Percentiles rank a stretch among this genome's conserved stretches.
These are phyloP conservation scores for Pythium sp. DNA, from an alignment of 352 stramenopile species.

Conservation along the genomic window DNA sequence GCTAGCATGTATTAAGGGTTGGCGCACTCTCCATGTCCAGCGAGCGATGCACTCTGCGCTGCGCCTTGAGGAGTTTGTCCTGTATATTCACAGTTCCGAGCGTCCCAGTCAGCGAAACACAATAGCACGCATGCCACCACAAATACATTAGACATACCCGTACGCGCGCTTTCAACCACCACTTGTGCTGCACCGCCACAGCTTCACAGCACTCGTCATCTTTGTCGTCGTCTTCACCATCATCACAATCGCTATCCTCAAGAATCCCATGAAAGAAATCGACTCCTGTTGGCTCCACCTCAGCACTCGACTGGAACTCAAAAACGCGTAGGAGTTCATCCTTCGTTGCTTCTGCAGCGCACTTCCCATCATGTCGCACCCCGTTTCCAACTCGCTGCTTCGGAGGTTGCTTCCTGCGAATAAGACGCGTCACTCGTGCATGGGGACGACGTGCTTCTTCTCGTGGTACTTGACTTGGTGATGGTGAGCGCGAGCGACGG, in stretches of 20 bases:
- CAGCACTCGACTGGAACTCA: constrained; percentile 9
- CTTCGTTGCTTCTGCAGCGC: background rate
- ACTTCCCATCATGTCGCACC: background rate
- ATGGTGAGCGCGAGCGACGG: background rate
- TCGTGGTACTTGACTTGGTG: background rate
- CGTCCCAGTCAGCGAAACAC: background rate
- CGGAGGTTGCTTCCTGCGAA: constrained; percentile 12
- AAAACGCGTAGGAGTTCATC: constrained; percentile 1
- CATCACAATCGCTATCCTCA: background rate
- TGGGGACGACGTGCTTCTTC: background rate
- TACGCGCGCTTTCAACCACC: constrained; percentile 13
- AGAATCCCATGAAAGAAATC: constrained; percentile 6
- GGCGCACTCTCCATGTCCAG: constrained; percentile 2
- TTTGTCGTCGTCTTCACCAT: background rate
- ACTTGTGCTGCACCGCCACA: constrained; percentile 7
- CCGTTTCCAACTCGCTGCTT: constrained; percentile 1
- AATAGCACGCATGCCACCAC: background rate
- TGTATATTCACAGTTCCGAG: background rate
- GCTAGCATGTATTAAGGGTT: background rate
- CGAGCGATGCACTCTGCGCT: constrained; percentile 10
- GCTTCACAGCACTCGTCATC: background rate
- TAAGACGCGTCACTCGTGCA: constrained; percentile 7
- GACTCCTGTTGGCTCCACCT: background rate
- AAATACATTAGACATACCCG: background rate
- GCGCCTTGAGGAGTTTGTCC: constrained; percentile 15